phyloP scores from a whole-genome alignment of 495 filamentous ascomycete genomes.

The Paragyromitra xinjiangensis region DNA sequence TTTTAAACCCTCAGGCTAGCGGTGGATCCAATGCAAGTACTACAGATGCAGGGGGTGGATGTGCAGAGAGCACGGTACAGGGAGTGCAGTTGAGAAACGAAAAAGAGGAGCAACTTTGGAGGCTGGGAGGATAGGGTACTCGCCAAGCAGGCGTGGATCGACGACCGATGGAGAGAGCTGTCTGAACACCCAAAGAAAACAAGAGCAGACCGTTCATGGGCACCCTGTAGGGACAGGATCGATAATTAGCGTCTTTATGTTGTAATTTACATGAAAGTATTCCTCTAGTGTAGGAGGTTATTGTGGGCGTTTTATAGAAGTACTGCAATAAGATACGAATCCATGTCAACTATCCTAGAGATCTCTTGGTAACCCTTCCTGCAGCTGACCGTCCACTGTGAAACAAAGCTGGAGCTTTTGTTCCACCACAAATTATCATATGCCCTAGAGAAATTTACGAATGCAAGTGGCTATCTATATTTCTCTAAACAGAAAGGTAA shows the following conservation, averaged over 20 bases:
- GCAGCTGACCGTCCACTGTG: too few relatives aligned
- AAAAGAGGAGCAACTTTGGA: neutral
- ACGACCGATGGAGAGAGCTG: neutral
- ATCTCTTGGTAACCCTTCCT: too few relatives aligned
- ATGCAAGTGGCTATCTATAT: constrained; percentile 14
- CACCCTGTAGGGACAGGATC: neutral
- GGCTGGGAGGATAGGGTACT: constrained; percentile 7
- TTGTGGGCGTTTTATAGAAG: too few relatives aligned
- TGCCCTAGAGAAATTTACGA: too few relatives aligned
- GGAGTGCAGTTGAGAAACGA: neutral
- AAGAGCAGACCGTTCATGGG: neutral
- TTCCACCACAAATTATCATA: too few relatives aligned
- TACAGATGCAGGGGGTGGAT: too few relatives aligned
- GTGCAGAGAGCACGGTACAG: too few relatives aligned
- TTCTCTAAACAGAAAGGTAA: constrained; percentile 17
- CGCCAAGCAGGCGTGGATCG: neutral
- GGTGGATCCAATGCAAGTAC: too few relatives aligned
- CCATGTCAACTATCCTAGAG: too few relatives aligned
- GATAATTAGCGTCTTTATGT: neutral
- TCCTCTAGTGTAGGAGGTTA: neutral
- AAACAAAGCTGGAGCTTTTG: too few relatives aligned
- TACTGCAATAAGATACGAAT: too few relatives aligned
- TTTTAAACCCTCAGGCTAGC: too few relatives aligned
- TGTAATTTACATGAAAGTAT: neutral
- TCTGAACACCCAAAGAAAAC: neutral